A percentile compares a stretch with the other conserved stretches of the same genome.
Evolutionary conservation across 163 green algal genomes (phyloP).

Genomic region (Trebouxia gelatinosa): DNA sequence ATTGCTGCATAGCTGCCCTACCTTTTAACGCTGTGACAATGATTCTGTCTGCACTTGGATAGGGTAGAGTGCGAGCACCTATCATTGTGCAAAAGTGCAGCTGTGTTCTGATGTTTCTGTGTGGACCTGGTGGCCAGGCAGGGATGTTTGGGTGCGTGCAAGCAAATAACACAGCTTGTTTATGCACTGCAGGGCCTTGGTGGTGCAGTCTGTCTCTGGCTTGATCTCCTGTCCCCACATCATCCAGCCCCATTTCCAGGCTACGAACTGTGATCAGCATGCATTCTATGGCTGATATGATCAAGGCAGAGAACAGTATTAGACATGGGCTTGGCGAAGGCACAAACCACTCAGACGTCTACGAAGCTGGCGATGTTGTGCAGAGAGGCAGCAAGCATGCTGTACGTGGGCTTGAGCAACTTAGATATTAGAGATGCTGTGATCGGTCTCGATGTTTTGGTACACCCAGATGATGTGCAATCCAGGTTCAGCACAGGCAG

Average conservation of each 20-base stretch:
- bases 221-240: slow-evolving; percentile 34
- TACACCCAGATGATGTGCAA: no score
- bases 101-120: not conserved
- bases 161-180: not conserved
- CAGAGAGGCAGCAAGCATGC: no score
- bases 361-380: no score
- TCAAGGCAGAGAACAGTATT: no score
- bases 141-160: no score
- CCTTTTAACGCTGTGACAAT: not conserved
- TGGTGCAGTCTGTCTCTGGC: slow-evolving; percentile 47
- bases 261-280: slow-evolving; percentile 25
- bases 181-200: slow-evolving; percentile 40
- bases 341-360: no score
- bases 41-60: not conserved
- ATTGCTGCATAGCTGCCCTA: not conserved
- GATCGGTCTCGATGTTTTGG: no score
- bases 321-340: no score
- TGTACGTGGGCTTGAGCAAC: no score
- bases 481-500: no score
- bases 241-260: slow-evolving; percentile 22
- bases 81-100: not conserved
- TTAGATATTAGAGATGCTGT: no score
- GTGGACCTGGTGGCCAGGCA: not conserved
- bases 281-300: no score
- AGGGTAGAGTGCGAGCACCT: not conserved